phyloP scores from a whole-genome alignment of 306 rosid species.

The Heteromeles arbutifolia region DNA sequence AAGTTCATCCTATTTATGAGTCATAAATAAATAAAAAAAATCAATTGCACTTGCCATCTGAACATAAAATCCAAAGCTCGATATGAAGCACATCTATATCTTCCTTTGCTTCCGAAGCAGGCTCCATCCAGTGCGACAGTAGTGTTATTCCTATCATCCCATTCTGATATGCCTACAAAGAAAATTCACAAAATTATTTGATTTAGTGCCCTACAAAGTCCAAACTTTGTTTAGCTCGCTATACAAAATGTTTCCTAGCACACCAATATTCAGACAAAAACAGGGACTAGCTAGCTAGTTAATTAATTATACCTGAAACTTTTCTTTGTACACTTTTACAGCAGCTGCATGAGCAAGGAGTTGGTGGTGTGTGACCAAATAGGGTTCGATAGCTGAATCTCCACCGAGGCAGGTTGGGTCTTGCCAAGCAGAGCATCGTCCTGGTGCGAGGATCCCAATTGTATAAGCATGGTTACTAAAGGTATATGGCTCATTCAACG shows the following conservation, averaged over 20 bases:
- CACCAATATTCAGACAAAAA: neutral
- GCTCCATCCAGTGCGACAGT: conserved; percentile 8
- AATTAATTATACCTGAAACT: conserved; percentile 22
- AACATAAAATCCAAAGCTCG: conserved; percentile 20
- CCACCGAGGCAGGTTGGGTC: conserved; percentile 31
- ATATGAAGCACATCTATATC: conserved; percentile 6
- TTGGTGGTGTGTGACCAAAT: conserved; percentile 43
- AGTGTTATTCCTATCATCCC: conserved; percentile 25
- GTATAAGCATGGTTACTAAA: conserved; percentile 24
- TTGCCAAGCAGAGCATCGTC: conserved; percentile 42
- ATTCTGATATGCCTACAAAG: conserved; percentile 14
- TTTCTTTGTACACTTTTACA: conserved; percentile 31
- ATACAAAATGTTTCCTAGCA: neutral
- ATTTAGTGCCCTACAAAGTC: neutral
- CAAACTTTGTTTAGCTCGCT: neutral
- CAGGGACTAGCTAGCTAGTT: neutral
- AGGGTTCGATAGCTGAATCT: conserved; percentile 52
- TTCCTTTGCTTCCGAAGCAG: neutral
- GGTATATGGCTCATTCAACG: conserved; percentile 43
- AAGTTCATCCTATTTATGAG: too few species aligned
- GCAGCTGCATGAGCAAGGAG: conserved; percentile 62
- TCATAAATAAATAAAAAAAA: too few species aligned
- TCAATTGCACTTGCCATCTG: conserved; percentile 17
- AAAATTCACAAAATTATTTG: neutral
- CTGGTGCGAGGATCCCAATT: conserved; percentile 5